Evolutionary conservation across 2,329 filamentous ascomycete genomes (phyloP).

Genomic region (Botrytis elliptica): DNA sequence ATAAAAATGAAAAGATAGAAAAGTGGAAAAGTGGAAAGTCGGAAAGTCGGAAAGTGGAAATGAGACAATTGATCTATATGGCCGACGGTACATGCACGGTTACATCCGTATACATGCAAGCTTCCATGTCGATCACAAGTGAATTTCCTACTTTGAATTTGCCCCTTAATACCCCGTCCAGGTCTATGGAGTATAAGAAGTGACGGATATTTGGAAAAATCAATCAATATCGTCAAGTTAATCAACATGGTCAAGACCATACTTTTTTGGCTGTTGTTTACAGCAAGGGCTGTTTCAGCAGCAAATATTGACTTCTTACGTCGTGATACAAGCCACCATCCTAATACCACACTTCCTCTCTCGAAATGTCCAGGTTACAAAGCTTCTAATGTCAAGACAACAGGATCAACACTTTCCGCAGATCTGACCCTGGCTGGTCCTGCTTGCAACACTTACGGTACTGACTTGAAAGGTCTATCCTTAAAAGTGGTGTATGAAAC

Average conservation of each 20-base stretch:
- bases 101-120: not conserved
- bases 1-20: too few relatives aligned
- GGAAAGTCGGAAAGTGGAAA: too few relatives aligned
- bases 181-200: not conserved
- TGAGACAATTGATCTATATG: too few relatives aligned
- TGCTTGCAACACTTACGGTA: conserved; percentile 60
- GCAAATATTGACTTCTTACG: not conserved
- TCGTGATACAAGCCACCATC: not conserved
- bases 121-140: not conserved
- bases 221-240: not conserved
- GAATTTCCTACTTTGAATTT: not conserved
- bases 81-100: too few relatives aligned
- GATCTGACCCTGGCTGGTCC: conserved; percentile 57
- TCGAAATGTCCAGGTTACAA: conserved; percentile 51
- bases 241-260: conserved; percentile 1
- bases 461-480: conserved; percentile 55
- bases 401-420: conserved; percentile 50
- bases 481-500: conserved; percentile 62
- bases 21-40: too few relatives aligned
- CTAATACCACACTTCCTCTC: conserved; percentile 26
- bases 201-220: not conserved
- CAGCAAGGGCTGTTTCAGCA: conserved; percentile 5
- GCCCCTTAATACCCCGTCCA: not conserved
- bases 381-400: conserved; percentile 49
- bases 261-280: conserved; percentile 8